Evolutionary conservation across 2,329 filamentous ascomycete species (phyloP), one percentile per base, ranked within the genome.

Genomic region (Aureobasidium musti): DNA sequence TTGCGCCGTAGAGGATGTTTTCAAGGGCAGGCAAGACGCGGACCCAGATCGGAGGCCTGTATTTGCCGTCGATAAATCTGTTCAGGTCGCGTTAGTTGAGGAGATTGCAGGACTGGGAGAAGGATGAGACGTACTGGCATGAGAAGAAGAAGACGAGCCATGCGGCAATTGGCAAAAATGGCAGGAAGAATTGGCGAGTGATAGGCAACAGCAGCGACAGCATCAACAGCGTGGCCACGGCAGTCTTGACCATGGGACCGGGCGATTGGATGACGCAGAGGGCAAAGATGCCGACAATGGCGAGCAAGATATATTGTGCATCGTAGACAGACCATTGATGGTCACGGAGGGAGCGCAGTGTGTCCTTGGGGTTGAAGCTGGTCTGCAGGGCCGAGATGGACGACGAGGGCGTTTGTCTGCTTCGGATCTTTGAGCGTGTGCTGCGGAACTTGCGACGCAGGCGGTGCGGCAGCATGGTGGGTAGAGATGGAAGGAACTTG

Each of bases 1-100:
- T 97, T 69, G 93, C 92, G 72, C 94, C 94, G 76, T 97, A 98
- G 39, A 98, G 84, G 69, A 98, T 95, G 78, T 98, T 97, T 80
- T 98, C 94, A 70, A 98, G 86, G 21, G 94, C 92, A 5, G 94
- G 94, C 41, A 98, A 85, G 33, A 98, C 92, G 74, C 93, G 92
- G 71, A 97, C 94, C 91, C 92, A 97, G 73, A 97, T 97, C 69
- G 92, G 90, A 68, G 93, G 93, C 71, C 94, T 88, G 81, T 92
- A 95, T 75, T 94, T 90, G 71, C 88, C 86, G 43, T 92, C 90
- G 72, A 97, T 93, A 80, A 96, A 97, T 75, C 92, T 96, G 74
- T 13, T 67, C 4, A 49, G 33, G 7, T 21, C 1, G 35, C 11
- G 49, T 64, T 37, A 64, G 61, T n/a, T 19, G 10, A 30, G 8